A percentile compares a stretch with the other conserved stretches of the same genome.
These are phyloP conservation scores for Picea engelmannii DNA, from an alignment of 83 land plant species.

Conservation along the genomic window DNA sequence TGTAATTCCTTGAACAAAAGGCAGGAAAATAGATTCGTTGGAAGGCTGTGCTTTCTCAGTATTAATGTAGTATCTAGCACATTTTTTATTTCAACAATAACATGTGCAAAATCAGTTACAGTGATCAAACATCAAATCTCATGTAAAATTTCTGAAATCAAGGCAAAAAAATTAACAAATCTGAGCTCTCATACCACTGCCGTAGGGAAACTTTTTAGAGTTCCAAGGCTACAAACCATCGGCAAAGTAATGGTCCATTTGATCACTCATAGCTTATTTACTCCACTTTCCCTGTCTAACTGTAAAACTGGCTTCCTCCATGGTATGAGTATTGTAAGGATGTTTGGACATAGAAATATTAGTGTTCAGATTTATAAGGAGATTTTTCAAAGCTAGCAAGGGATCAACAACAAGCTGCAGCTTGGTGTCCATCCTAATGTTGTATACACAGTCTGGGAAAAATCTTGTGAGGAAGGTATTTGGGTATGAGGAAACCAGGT, in stretches of 20 bases:
- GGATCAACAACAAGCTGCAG: conserved; percentile 67
- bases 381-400: conserved; percentile 40
- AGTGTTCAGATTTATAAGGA: conserved; percentile 28
- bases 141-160: no score
- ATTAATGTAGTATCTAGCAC: conserved; percentile 76
- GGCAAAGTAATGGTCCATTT: no score
- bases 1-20: conserved; percentile 73
- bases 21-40: conserved; percentile 63
- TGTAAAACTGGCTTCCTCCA: conserved; percentile 78
- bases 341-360: conserved; percentile 70
- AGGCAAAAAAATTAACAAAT: no score
- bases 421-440: conserved; percentile 72
- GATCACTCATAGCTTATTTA: no score
- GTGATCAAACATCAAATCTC: no score
- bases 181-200: neutral
- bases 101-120: no score
- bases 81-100: conserved; percentile 36
- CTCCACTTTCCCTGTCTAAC: conserved; percentile 27
- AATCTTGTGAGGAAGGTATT: conserved; percentile 61
- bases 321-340: no score
- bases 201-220: no score
- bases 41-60: conserved; percentile 45
- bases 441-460: conserved; percentile 63
- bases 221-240: no score
- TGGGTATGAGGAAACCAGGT: conserved; percentile 39